Conservation (phyloP, 108 stramenopile genomes). For the Cyclotella sp. region DNA sequence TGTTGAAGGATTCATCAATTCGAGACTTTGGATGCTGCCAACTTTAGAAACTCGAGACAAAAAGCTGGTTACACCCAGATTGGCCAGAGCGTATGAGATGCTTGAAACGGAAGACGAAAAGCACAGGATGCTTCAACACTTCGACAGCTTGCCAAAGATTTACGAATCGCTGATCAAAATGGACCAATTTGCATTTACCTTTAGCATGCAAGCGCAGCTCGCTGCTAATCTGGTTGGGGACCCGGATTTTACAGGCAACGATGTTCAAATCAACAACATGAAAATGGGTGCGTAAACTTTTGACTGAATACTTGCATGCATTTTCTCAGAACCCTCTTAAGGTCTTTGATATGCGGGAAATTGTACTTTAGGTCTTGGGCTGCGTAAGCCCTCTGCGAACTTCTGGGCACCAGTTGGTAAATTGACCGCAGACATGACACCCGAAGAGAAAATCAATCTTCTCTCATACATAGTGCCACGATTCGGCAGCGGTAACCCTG, state of each 20-base stretch:
- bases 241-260: slow-evolving; percentile 78
- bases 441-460: slow-evolving; percentile 89
- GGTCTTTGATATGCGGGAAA: background rate
- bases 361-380: slow-evolving; percentile 68
- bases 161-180: slow-evolving; percentile 88
- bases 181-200: slow-evolving; percentile 90
- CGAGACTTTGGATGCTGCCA: slow-evolving; percentile 85
- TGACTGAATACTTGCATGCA: background rate
- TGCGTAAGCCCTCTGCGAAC: slow-evolving; percentile 76
- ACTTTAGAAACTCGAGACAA: slow-evolving; percentile 86
- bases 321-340: background rate
- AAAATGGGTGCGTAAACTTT: slow-evolving; percentile 73
- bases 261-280: slow-evolving; percentile 81
- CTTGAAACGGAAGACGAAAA: slow-evolving; percentile 45
- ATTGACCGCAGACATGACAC: slow-evolving; percentile 76
- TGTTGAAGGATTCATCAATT: slow-evolving; percentile 72
- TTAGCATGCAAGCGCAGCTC: slow-evolving; percentile 89
- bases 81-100: slow-evolving; percentile 62
- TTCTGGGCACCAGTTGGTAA: slow-evolving; percentile 91
- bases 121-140: slow-evolving; percentile 56
- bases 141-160: slow-evolving; percentile 73
- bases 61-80: slow-evolving; percentile 77
- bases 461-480: slow-evolving; percentile 85
- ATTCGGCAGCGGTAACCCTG: slow-evolving; percentile 72
- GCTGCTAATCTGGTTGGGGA: slow-evolving; percentile 82